Base-by-base conservation (phyloP, 306 rosid species). In the Cicer yamashitae region DNA sequence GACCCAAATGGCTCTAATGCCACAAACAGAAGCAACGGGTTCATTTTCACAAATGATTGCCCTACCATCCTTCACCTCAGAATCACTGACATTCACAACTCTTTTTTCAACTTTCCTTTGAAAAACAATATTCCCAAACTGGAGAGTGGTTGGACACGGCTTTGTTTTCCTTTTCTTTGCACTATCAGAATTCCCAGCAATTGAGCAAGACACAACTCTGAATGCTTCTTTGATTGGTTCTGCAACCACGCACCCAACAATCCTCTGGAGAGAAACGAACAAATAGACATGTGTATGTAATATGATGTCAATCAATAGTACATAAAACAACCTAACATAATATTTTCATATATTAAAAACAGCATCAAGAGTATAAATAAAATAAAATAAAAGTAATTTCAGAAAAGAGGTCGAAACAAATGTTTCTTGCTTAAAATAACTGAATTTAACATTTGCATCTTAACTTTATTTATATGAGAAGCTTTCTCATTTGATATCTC, bases 1-100 rank as follows among this genome's bases (percentile, higher is more conserved):
- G 41, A 93, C 97, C 98, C 97, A 93, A 71, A 93, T 87, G 69
- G 92, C 96, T 82, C 91, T 86, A 73, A 91, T 80, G 62, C 98
- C 98, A 20, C 97, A 91, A 45, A 83, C 82, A 74, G 94, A 91
- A 53, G 88, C 72, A 37, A 82, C 79, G 11, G 91, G 89, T 25
- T 85, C 75, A 67, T 70, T 77, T 52, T 91, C 96, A 44, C 92
- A 89, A 20, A 86, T 13, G n/a, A 88, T 80, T 67, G 87, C 89
- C 30, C 90, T 89, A 10, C 77, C 84, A 67, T 83, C 89, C 76
- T 60, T 63, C 13, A 43, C 71, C 70, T 74, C 67, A 20, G 84
- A 82, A 76, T 80, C 77, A 44, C 65, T 71, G 59, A 15, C 68
- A 8, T 72, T 58, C 45, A 46, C 80, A 37, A 84, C 67, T 75